Evolutionary conservation across 257 asterid species (phyloP).

Genomic region (Plantago major): DNA sequence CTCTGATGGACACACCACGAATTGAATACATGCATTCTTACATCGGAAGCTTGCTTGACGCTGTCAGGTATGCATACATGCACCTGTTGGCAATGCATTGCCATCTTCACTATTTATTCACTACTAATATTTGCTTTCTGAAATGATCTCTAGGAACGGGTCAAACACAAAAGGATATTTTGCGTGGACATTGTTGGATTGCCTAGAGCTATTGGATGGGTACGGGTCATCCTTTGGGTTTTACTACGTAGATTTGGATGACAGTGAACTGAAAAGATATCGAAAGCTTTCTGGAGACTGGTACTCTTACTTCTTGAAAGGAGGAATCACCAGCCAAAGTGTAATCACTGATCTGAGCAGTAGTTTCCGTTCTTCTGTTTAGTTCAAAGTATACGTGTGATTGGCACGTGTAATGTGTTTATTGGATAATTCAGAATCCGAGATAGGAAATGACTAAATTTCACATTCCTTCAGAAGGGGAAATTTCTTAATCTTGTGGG

Average conservation of each 20-base stretch:
- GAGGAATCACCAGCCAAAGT: slow-evolving; percentile 1
- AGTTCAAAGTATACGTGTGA: too few species aligned
- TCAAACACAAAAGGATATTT: slow-evolving; percentile 38
- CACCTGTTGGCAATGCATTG: neutral
- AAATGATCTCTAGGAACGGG: slow-evolving; percentile 29
- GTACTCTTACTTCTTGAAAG: slow-evolving; percentile 32
- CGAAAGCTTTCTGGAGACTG: slow-evolving; percentile 34
- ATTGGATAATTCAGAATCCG: too few species aligned
- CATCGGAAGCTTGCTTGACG: slow-evolving; percentile 41
- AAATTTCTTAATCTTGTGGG: too few species aligned
- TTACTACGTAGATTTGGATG: slow-evolving; percentile 45
- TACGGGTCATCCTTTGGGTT: slow-evolving; percentile 29
- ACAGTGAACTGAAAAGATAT: slow-evolving; percentile 29
- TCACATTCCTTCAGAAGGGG: too few species aligned
- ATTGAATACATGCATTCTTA: slow-evolving; percentile 34
- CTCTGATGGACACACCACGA: slow-evolving; percentile 30
- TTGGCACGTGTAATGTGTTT: too few species aligned
- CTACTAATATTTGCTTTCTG: neutral
- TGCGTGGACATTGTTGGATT: slow-evolving; percentile 38
- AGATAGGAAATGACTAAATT: too few species aligned
- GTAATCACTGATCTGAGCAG: neutral
- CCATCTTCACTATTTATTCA: neutral
- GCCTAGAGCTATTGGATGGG: slow-evolving; percentile 37
- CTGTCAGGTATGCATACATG: slow-evolving; percentile 32
- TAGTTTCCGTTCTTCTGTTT: too few species aligned